Evolutionary conservation across 805 yeast species (phyloP), one percentile per base, ranked within the genome.

Genomic region (Schizosaccharomyces japonicus): DNA sequence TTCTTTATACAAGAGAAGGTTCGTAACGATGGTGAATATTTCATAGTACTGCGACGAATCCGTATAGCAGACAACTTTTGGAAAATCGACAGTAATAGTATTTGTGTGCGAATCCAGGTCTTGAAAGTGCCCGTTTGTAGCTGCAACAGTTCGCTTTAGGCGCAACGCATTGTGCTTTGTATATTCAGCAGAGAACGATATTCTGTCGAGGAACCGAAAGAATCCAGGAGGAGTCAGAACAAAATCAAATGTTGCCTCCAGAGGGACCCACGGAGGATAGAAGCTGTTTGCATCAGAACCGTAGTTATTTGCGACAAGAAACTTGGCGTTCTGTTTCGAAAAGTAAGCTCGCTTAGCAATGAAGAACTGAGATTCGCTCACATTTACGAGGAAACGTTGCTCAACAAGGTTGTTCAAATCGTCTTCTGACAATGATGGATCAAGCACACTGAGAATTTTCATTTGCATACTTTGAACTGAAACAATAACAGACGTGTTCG

Each of bases 201-300:
- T 72, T 50, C 76, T 70, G 29, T 77, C 72, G 25, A 83, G 68
- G 33, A 85, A 63, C 46, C 75, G 66, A 49, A 70, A 69, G 10
- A 69, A 65, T 8, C 62, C 56, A 50, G 73, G 60, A 1, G 67
- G 55, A 0, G 68, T 65, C 17, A 71, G 66, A 47, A 45, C 47
- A 13, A 45, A 45, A 19, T 75, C 75, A 51, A 73, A 70, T 52
- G 80, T 73, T 21, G 76, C 65, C 55, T 82, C 93, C 45, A 73
- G 58, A 1, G 85, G 83, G 30, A 84, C 59, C 83, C 94, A 85
- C 0, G 94, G 92, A 2, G 95, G 95, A 95, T 95, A 85, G 17
- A 49, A 4, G 29, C 52, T 33, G 25, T 49, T 50, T 13, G 61
- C 55, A 6, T 56, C 59, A 1, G 80, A 70, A 1, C 94, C 90